phyloP scores from a whole-genome alignment of 805 yeast genomes.

The Myxozyma vanderwaltii region DNA sequence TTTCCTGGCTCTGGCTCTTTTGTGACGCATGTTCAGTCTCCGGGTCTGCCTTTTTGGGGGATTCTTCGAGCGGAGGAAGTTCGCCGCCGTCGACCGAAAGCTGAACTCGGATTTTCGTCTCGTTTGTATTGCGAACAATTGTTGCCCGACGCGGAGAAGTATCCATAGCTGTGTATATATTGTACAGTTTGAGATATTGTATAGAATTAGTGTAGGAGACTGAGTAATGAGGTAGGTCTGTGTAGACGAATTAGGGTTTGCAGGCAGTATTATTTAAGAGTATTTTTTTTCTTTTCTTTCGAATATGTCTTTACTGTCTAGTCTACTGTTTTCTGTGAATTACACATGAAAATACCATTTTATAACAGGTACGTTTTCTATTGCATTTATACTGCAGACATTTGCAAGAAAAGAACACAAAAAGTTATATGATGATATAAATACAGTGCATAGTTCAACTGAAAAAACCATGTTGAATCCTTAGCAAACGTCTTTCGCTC shows the following conservation, averaged over 20 bases:
- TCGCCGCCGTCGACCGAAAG: conserved; percentile 83
- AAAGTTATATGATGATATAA: conserved; percentile 11
- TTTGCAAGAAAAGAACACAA: background rate
- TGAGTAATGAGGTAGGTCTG: background rate
- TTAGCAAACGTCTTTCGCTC: conserved; percentile 31
- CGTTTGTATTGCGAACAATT: conserved; percentile 79
- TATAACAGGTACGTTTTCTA: too few relatives aligned
- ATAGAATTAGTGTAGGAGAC: too few relatives aligned
- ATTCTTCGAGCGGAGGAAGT: conserved; percentile 40
- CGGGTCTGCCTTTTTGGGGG: conserved; percentile 32
- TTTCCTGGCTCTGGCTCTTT: conserved; percentile 66
- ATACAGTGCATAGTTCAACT: conserved; percentile 29
- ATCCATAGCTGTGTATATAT: background rate
- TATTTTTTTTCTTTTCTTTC: background rate
- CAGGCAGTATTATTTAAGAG: background rate
- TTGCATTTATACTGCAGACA: too few relatives aligned
- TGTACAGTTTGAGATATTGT: too few relatives aligned
- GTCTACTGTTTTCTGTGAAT: too few relatives aligned
- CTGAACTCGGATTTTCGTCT: conserved; percentile 87
- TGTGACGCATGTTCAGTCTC: conserved; percentile 61
- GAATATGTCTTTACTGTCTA: background rate
- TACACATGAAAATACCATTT: too few relatives aligned
- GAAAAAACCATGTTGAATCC: conserved; percentile 25
- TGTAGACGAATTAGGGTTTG: background rate
- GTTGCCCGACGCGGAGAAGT: conserved; percentile 44